Base-by-base conservation (phyloP, 1,284 basidiomycete species). In the Moesziomyces aphidis region DNA sequence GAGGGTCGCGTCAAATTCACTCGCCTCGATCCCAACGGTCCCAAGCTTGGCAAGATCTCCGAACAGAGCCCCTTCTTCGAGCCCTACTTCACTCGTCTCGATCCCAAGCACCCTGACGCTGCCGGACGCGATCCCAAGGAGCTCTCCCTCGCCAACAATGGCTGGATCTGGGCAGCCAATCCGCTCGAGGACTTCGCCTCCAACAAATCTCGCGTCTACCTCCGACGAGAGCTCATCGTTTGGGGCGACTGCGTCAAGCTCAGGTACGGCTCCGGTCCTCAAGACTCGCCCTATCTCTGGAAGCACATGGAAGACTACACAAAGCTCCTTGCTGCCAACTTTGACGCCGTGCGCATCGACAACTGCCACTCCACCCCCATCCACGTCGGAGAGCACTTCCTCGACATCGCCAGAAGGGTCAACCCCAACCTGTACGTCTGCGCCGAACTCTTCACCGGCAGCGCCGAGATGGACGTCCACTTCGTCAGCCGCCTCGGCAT, bases 191-290 rank as follows among this genome's bases (percentile, higher is more conserved):
- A 98, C 87, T 99, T 99, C 86, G 96, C 95, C 10, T 89, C 93
- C n/a, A 89, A 90, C 51, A 92, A 93, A 1, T 98, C 95, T n/a
- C 96, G 96, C 84, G 92, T 95, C 1, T 99, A 99, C 85, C 89
- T 98, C 50, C 91, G 94, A 31, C 91, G 96, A 55, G 94, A 97
- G 85, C 93, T 99, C 52, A 98, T 99, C 77, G 93, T 92, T 21
- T 99, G 96, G 96, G 91, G 91, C 46, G 97, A 99, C 85, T 98
- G 96, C 83, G 96, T 98, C 82, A 99, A 99, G 85, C 89, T 98
- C 49, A 92, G 95, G 45, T 99, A 97, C 82, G 96, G 80, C 23
- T 61, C 55, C 3, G 61, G 63, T 39, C 80, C 80, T 4, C 50
- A 64, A 24, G 91, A 92, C 76, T 97, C 95, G 83, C 94, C 95